Conservation (phyloP, 768 basidiomycete genomes). For the Trametes meyenii region DNA sequence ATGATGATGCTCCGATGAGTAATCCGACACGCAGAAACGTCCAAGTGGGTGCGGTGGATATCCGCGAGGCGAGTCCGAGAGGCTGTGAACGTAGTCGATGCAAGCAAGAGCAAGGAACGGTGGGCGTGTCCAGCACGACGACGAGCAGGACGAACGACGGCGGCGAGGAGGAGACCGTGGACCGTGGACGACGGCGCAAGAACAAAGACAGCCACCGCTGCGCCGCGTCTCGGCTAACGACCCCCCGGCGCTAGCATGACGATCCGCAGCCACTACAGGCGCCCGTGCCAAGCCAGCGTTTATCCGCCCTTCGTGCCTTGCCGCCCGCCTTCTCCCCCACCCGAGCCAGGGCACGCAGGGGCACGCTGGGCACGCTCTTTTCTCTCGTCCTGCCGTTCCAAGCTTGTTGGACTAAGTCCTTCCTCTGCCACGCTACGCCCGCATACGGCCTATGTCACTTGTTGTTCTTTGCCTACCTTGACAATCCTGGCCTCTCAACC, state of each 20-base stretch:
- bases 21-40: conserved; percentile 10
- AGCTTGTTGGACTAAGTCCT: no score
- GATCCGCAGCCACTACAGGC: background rate
- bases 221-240: background rate
- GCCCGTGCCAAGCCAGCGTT: conserved; percentile 2
- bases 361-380: no score
- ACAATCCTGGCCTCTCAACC: no score
- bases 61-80: background rate
- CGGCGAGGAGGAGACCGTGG: background rate
- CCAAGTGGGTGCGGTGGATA: conserved; percentile 4
- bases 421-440: no score
- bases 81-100: background rate
- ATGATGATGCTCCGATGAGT: conserved; percentile 23
- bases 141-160: conserved; percentile 6
- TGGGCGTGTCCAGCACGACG: conserved; percentile 18
- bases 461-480: no score
- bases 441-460: no score
- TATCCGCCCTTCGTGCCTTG: background rate
- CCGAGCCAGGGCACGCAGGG: no score
- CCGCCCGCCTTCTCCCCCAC: background rate
- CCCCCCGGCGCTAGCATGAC: background rate
- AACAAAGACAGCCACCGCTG: background rate
- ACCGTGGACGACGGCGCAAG: background rate
- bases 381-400: no score
- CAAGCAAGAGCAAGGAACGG: conserved; percentile 5